Percentiles rank a stretch among this genome's conserved stretches.
phyloP scores from a whole-genome alignment of 2,329 filamentous ascomycete species.

The Plectosphaerella cucumerina region DNA sequence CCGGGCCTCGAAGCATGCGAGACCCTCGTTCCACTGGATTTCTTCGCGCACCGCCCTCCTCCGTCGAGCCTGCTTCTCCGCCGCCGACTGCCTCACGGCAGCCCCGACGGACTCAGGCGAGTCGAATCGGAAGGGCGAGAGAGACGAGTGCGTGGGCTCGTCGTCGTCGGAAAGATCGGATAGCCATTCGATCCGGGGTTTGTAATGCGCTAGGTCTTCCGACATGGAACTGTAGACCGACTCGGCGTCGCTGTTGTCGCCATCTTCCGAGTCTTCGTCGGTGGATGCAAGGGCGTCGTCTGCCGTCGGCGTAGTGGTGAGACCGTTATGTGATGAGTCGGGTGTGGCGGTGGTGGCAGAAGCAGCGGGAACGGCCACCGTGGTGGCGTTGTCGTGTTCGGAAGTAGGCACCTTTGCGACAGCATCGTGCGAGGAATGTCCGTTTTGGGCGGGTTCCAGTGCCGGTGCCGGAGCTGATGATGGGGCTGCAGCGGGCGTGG shows the following conservation, averaged over 20 bases:
- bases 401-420: neutral
- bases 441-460: neutral
- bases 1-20: conserved; percentile 73
- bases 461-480: neutral
- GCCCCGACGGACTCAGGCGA: conserved; percentile 41
- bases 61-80: conserved; percentile 50
- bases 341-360: conserved; percentile 3
- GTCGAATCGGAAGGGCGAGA: conserved; percentile 48
- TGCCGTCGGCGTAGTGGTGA: conserved; percentile 1
- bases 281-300: conserved; percentile 19
- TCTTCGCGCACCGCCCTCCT: conserved; percentile 58
- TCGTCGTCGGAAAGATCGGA: conserved; percentile 54
- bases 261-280: conserved; percentile 26
- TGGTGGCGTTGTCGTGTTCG: neutral
- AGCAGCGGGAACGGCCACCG: too few species aligned
- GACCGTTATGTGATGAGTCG: neutral
- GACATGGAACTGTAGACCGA: conserved; percentile 56
- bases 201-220: conserved; percentile 47
- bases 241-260: conserved; percentile 37
- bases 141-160: conserved; percentile 23
- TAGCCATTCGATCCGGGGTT: conserved; percentile 49
- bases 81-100: conserved; percentile 33
- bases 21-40: conserved; percentile 73
- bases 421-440: neutral
- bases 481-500: neutral